A percentile compares a stretch with the other conserved stretches of the same genome.
phyloP scores from a whole-genome alignment of 352 stramenopile species.

The Globisporangium solare region DNA sequence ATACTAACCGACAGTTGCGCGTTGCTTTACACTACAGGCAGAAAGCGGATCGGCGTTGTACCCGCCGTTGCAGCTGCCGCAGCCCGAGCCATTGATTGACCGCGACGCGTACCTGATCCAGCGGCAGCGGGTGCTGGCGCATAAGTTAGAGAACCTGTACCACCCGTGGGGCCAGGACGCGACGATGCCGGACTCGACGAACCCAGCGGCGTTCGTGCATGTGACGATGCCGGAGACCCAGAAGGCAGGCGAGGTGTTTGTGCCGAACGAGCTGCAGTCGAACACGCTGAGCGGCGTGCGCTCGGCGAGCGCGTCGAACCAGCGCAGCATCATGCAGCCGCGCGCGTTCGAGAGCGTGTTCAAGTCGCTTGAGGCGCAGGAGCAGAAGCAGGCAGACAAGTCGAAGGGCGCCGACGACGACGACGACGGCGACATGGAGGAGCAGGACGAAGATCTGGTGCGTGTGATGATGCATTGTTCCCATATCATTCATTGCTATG shows the following conservation, averaged over 20 bases:
- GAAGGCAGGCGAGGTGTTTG: slow-evolving; percentile 55
- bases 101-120: slow-evolving; percentile 66
- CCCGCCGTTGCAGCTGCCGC: slow-evolving; percentile 54
- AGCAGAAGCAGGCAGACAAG: slow-evolving; percentile 49
- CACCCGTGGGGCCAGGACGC: slow-evolving; percentile 48
- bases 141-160: slow-evolving; percentile 71
- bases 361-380: slow-evolving; percentile 63
- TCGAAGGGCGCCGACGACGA: slow-evolving; percentile 38
- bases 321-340: slow-evolving; percentile 53
- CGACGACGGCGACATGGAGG: slow-evolving; percentile 47
- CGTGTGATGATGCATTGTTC: not conserved
- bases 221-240: slow-evolving; percentile 53
- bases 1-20: too few relatives aligned
- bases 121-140: slow-evolving; percentile 53
- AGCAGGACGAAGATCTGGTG: slow-evolving; percentile 60
- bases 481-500: too few relatives aligned
- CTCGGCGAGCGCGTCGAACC: slow-evolving; percentile 14
- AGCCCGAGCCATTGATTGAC: slow-evolving; percentile 50
- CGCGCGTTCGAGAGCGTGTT: slow-evolving; percentile 66
- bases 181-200: slow-evolving; percentile 10
- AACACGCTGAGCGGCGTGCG: slow-evolving; percentile 50
- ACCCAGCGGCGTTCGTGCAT: slow-evolving; percentile 51
- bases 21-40: slow-evolving; percentile 18
- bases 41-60: slow-evolving; percentile 48
- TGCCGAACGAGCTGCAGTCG: slow-evolving; percentile 53